phyloP scores from a whole-genome alignment of 2,329 filamentous ascomycete species.

The Madurella mycetomatis region DNA sequence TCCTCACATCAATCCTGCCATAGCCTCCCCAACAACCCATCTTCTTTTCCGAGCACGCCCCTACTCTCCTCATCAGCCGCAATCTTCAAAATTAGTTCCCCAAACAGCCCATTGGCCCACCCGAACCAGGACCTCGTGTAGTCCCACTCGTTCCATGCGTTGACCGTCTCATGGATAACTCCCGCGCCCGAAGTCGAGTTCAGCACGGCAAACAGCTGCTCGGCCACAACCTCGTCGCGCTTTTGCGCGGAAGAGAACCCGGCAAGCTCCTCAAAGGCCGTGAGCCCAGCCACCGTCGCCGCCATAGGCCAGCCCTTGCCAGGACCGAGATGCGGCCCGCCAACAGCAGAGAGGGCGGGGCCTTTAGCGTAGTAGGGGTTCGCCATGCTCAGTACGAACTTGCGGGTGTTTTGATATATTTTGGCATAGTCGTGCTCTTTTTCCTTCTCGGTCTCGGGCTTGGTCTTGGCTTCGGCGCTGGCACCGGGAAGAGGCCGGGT shows the following conservation, averaged over 20 bases:
- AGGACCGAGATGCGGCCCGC: slow-evolving; percentile 62
- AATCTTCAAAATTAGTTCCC: slow-evolving; percentile 37
- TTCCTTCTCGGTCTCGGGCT: neutral
- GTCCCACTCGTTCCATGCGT: slow-evolving; percentile 36
- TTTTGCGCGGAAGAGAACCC: slow-evolving; percentile 22
- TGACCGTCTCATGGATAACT: slow-evolving; percentile 46
- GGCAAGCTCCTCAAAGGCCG: slow-evolving; percentile 32
- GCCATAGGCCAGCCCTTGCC: slow-evolving; percentile 56
- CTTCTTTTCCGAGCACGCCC: slow-evolving; percentile 16
- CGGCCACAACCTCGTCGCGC: slow-evolving; percentile 33
- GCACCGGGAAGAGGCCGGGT: slow-evolving; percentile 4
- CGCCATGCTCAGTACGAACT: slow-evolving; percentile 67
- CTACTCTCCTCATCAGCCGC: slow-evolving; percentile 28
- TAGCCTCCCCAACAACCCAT: slow-evolving; percentile 27
- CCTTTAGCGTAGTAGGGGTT: slow-evolving; percentile 78
- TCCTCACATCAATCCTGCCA: slow-evolving; percentile 27
- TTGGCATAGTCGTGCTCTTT: slow-evolving; percentile 46
- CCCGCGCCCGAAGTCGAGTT: slow-evolving; percentile 40
- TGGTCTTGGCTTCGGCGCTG: neutral
- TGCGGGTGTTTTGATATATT: slow-evolving; percentile 73
- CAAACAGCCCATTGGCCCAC: slow-evolving; percentile 42
- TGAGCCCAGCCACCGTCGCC: slow-evolving; percentile 49
- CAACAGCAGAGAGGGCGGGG: slow-evolving; percentile 64
- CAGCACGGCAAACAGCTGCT: slow-evolving; percentile 36
- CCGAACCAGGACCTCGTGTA: slow-evolving; percentile 46